Base-by-base conservation (phyloP, 2,329 filamentous ascomycete genomes). In the Scytalidium sp. region DNA sequence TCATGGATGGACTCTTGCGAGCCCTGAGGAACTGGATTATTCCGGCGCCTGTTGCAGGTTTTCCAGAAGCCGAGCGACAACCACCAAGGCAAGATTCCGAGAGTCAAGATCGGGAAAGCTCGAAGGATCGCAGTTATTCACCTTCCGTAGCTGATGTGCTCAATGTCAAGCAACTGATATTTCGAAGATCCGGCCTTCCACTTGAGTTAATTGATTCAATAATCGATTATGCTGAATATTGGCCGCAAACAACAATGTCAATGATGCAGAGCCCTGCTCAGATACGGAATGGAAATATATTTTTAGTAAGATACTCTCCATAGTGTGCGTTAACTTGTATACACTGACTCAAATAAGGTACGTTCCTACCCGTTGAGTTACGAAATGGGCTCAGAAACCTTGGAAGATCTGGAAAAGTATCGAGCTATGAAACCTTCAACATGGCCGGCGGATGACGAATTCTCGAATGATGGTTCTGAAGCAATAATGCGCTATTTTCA, bases 221-320 rank as follows among this genome's bases (percentile, higher is more conserved):
- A 42, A 64, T 85, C 47, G 81, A 86, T 58, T 62, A 70, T 22
- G 83, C 81, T 48, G 81, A 84, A 64, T 85, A 85, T 64, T 86
- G 83, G 82, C 75, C 75, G 13, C 76, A 76, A 55, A 64, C 67
- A 1, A 60, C 66, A 9, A 64, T 63, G 11, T 52, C 67, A 41
- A 61, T 66, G 6, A 8, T 45, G 21, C 43, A 9, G 19, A 15
- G 5, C 11, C 11, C 10, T 29, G 17, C 20, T 13, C 53, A 10
- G 21, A 42, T n/a, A 23, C n/a, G 25, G 4, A 17, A 43, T 9
- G 70, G 75, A 54, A 61, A 76, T 51, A 45, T 58, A 27, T 71
- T 78, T 22, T 22, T 77, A n/a, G 73, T 75, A 55, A 59, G 67
- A 57, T n/a, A 13, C 11, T 20, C 41, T 41, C n/a, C 15, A 3